Conservation (phyloP, 75 land plant species). For the Sequoiadendron giganteum region DNA sequence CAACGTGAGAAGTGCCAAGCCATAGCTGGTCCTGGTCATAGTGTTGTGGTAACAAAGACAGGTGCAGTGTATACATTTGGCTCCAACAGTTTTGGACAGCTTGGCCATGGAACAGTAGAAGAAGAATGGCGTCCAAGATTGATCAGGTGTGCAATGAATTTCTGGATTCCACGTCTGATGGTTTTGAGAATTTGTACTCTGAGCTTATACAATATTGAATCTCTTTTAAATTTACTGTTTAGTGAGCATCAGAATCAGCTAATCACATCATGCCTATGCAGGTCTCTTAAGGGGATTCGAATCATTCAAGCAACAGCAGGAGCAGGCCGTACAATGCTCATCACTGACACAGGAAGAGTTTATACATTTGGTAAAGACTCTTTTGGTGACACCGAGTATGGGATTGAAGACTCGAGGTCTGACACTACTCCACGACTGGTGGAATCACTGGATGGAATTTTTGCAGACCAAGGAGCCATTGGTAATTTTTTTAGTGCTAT, state of each 20-base stretch:
- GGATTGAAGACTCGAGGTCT: conserved; percentile 44
- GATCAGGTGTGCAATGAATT: conserved; percentile 47
- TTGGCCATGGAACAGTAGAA: conserved; percentile 81
- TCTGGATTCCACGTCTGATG: neutral
- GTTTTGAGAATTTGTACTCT: too few species aligned
- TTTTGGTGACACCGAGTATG: conserved; percentile 83
- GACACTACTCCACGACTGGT: conserved; percentile 60
- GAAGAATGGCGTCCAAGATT: conserved; percentile 71
- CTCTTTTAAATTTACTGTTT: too few species aligned
- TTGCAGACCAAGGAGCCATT: too few species aligned
- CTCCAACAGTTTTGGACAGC: conserved; percentile 79
- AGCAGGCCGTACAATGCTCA: conserved; percentile 78
- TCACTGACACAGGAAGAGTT: conserved; percentile 76
- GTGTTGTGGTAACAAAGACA: conserved; percentile 68
- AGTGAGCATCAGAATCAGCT: too few species aligned
- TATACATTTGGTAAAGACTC: conserved; percentile 89
- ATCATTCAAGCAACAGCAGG: conserved; percentile 86
- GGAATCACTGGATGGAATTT: too few species aligned
- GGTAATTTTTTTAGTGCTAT: too few species aligned
- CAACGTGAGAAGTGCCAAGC: too few species aligned
- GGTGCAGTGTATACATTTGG: conserved; percentile 79
- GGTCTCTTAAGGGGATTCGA: too few species aligned
- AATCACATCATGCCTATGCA: too few species aligned
- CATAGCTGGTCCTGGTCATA: conserved; percentile 91
- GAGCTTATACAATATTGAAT: too few species aligned